Conservation (phyloP, 352 stramenopile genomes). For the Phytophthora lateralis region DNA sequence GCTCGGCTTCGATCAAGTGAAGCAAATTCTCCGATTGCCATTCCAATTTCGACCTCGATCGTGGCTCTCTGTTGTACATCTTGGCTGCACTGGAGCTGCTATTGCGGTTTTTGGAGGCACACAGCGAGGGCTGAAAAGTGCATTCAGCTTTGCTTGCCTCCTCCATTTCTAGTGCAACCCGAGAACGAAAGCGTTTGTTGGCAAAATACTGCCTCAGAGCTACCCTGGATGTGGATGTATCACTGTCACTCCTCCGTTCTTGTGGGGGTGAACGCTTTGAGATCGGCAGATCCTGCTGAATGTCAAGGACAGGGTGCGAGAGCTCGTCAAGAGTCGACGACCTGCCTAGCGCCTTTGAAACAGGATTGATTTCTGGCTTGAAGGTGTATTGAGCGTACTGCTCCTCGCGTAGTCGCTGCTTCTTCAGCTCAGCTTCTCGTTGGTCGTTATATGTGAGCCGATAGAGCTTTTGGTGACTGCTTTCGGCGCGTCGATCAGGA, state of each 20-base stretch:
- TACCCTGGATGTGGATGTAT: conserved; percentile 32
- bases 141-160: conserved; percentile 69
- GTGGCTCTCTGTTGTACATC: conserved; percentile 34
- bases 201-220: conserved; percentile 60
- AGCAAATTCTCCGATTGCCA: conserved; percentile 74
- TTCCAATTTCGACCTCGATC: conserved; percentile 28
- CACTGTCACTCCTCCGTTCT: conserved; percentile 5
- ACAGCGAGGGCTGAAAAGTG: conserved; percentile 65
- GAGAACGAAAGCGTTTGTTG: conserved; percentile 72
- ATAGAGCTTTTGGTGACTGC: conserved; percentile 57
- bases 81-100: conserved; percentile 51
- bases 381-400: conserved; percentile 68
- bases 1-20: conserved; percentile 68
- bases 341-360: conserved; percentile 69
- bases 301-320: conserved; percentile 39
- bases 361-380: conserved; percentile 78
- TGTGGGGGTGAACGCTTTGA: conserved; percentile 16
- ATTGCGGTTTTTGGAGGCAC: conserved; percentile 31
- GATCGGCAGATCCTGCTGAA: conserved; percentile 11
- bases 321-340: conserved; percentile 54
- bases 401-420: conserved; percentile 61
- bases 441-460: conserved; percentile 75
- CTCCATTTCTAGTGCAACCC: conserved; percentile 73
- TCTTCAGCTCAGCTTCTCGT: conserved; percentile 59
- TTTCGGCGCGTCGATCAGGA: conserved; percentile 69